Evolutionary conservation across 164 flowering plant genomes (phyloP).

Genomic region (Nelumbo lutea): DNA sequence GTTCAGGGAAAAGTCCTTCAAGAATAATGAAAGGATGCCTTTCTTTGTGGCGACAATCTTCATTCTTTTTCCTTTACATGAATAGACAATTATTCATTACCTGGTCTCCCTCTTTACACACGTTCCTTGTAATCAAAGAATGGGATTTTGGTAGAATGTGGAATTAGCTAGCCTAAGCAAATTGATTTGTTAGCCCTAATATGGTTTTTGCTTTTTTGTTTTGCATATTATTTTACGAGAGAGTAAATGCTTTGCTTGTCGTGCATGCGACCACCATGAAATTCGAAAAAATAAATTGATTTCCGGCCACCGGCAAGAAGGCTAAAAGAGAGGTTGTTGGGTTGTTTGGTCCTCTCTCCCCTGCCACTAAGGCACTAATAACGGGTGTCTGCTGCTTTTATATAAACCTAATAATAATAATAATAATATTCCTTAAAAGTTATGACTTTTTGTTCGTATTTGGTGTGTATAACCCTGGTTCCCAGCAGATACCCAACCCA

Average conservation of each 20-base stretch:
- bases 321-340: too few species aligned
- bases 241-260: background rate
- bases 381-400: background rate
- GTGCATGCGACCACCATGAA: conserved; percentile 1
- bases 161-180: background rate
- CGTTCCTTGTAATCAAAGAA: background rate
- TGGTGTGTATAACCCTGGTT: background rate
- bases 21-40: conserved; percentile 3
- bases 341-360: background rate
- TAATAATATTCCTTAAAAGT: background rate
- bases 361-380: background rate
- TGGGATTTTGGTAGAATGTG: background rate
- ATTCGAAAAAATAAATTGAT: background rate
- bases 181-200: too few species aligned
- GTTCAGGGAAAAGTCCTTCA: background rate
- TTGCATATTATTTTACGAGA: background rate
- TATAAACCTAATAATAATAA: background rate
- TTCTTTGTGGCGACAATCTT: conserved; percentile 10
- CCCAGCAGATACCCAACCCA: too few species aligned
- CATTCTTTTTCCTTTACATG: background rate
- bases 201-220: background rate
- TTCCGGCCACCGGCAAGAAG: background rate
- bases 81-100: background rate
- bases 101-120: background rate
- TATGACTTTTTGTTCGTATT: background rate